phyloP scores from a whole-genome alignment of 2,329 filamentous ascomycete species.

The Botrytis aclada region DNA sequence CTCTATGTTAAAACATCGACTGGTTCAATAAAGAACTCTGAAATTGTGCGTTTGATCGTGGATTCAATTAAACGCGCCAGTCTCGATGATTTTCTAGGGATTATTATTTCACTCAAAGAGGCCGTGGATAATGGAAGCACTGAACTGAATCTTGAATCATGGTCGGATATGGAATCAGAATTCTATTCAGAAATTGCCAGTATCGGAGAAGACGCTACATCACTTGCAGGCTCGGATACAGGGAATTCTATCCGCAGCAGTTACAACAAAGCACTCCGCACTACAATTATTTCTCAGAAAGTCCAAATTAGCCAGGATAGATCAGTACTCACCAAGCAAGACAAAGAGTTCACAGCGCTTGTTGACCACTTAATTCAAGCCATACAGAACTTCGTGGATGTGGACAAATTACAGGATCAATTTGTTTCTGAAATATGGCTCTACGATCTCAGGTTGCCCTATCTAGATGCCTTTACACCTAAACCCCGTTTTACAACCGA shows the following conservation, averaged over 20 bases:
- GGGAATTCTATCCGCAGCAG: constrained; percentile 64
- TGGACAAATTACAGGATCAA: constrained; percentile 42
- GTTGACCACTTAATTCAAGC: constrained; percentile 55
- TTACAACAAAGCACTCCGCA: constrained; percentile 69
- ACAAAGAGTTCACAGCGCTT: constrained; percentile 66
- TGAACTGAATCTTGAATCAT: constrained; percentile 31
- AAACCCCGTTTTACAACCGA: constrained; percentile 68
- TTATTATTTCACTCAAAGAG: constrained; percentile 45
- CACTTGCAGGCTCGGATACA: constrained; percentile 43
- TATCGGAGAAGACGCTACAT: constrained; percentile 47
- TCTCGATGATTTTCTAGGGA: constrained; percentile 46
- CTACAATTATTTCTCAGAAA: constrained; percentile 77
- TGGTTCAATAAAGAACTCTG: constrained; percentile 50
- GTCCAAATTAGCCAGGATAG: constrained; percentile 76
- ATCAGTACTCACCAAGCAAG: constrained; percentile 65
- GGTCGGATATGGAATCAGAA: constrained; percentile 33
- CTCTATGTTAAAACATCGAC: constrained; percentile 61
- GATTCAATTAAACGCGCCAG: constrained; percentile 57
- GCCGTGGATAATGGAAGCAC: constrained; percentile 27
- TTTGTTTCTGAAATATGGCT: constrained; percentile 71
- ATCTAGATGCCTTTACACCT: constrained; percentile 72
- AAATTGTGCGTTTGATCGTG: constrained; percentile 46
- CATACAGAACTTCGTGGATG: constrained; percentile 47
- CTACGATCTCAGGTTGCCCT: constrained; percentile 68
- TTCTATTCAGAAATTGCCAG: constrained; percentile 27